phyloP scores from a whole-genome alignment of 176 grass and related monocot species.

The Guadua angustifolia region DNA sequence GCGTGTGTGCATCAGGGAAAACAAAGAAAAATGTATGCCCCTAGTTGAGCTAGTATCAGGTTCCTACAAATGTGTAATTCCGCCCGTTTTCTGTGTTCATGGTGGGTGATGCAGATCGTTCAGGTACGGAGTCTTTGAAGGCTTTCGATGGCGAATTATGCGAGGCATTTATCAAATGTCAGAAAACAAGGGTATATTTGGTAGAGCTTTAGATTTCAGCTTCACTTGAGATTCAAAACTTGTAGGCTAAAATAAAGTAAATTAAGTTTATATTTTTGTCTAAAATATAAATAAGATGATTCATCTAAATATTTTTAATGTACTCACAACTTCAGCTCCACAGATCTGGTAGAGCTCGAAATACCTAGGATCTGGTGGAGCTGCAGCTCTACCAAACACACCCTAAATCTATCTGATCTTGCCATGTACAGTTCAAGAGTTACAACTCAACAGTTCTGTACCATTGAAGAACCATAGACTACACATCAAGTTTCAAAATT shows the following conservation, averaged over 20 bases:
- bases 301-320: no score
- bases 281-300: no score
- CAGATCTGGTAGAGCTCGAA: no score
- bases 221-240: no score
- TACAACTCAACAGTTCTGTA: not conserved
- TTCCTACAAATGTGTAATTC: not conserved
- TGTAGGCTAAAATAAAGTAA: no score
- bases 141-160: not conserved
- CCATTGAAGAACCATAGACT: conserved; percentile 1
- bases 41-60: not conserved
- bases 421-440: not conserved
- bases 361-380: no score
- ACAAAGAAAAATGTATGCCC: not conserved
- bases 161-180: not conserved
- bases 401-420: not conserved
- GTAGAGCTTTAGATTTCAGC: no score
- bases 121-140: not conserved
- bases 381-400: no score
- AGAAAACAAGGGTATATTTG: no score
- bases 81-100: not conserved
- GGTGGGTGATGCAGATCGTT: not conserved
- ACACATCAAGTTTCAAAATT: no score
- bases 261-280: no score
- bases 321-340: no score
- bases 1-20: conserved; percentile 22